These are phyloP conservation scores for Raphidocelis subcapitata DNA, from an alignment of 139 green algal species.

Conservation along the genomic window DNA sequence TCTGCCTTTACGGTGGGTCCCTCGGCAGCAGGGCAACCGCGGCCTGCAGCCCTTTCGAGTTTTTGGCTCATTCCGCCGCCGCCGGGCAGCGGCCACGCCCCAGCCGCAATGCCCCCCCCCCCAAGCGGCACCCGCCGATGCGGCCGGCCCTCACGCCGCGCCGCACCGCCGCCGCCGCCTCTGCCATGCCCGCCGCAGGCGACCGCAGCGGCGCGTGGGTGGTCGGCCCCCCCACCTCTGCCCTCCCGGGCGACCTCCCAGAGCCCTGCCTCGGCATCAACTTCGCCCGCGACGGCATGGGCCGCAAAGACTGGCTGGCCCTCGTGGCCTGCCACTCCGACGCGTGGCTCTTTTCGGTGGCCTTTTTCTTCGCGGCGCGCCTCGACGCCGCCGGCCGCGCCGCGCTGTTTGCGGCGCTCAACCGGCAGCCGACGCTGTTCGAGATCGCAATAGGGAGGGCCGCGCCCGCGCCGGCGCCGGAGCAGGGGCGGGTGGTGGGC, in stretches of 20 bases:
- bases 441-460: slow-evolving; percentile 48
- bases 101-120: too few relatives aligned
- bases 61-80: too few relatives aligned
- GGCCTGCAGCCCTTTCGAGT: too few relatives aligned
- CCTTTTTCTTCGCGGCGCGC: slow-evolving; percentile 95
- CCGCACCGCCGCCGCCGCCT: background rate
- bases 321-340: slow-evolving; percentile 97
- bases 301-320: slow-evolving; percentile 89
- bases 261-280: slow-evolving; percentile 98
- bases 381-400: slow-evolving; percentile 76
- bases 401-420: slow-evolving; percentile 57
- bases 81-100: too few relatives aligned
- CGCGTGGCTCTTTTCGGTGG: slow-evolving; percentile 92
- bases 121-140: too few relatives aligned
- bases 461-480: background rate
- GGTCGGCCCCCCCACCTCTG: slow-evolving; percentile 92
- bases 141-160: too few relatives aligned
- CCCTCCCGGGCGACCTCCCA: slow-evolving; percentile 96
- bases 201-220: slow-evolving; percentile 81
- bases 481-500: background rate
- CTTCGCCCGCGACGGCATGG: slow-evolving; percentile 94
- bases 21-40: background rate
- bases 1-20: slow-evolving; percentile 92
- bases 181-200: slow-evolving; percentile 36
- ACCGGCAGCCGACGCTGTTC: slow-evolving; percentile 58